Base-by-base conservation (phyloP, 768 basidiomycete species). In the Amyloporia xantha region DNA sequence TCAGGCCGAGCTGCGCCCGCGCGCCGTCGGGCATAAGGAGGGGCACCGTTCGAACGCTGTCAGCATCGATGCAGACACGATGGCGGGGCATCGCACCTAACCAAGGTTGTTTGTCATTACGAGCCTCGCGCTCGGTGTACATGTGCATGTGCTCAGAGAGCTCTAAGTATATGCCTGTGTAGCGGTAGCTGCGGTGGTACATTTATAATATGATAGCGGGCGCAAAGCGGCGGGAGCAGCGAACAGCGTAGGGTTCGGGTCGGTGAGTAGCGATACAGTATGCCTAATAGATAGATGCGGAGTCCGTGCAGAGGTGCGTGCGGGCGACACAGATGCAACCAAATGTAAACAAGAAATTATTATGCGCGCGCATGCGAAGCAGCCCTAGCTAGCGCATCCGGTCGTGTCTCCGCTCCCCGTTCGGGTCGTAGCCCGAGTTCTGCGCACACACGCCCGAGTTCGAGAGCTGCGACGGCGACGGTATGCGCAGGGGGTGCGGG, bases 381-480 rank as follows among this genome's bases (percentile, higher is more conserved):
- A n/a, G 23, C 30, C 15, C 23, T 48, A 42, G 35, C 52, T 54
- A 58, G 51, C 52, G 56, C 40, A 58, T 41, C 40, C 56, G 47
- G 19, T 54, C 54, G 42, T 50, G 49, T 44, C 53, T 47, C 48
- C 56, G 48, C 47, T 58, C 54, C 19, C 48, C 38, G 38, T 48
- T 43, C 28, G 51, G 33, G 36, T 55, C 53, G 51, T 39, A 58
- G 20, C 51, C 56, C 38, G 51, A 11, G 23, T 35, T 28, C 20
- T 33, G 44, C 30, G 44, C 17, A 9, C 30, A 33, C 20, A n/a
- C 42, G 3, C 42, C 44, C 4, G 28, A 13, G 6, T 33, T 33
- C 13, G 44, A n/a, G 17, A 43, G 48, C 49, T 17, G 50, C 36
- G 1, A 40, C 20, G 11, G 53, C 38, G 48, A 52, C 44, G 43